Percentiles rank a stretch among this genome's conserved stretches.
phyloP scores from a whole-genome alignment of 768 basidiomycete species.

The Crucibulum laeve region DNA sequence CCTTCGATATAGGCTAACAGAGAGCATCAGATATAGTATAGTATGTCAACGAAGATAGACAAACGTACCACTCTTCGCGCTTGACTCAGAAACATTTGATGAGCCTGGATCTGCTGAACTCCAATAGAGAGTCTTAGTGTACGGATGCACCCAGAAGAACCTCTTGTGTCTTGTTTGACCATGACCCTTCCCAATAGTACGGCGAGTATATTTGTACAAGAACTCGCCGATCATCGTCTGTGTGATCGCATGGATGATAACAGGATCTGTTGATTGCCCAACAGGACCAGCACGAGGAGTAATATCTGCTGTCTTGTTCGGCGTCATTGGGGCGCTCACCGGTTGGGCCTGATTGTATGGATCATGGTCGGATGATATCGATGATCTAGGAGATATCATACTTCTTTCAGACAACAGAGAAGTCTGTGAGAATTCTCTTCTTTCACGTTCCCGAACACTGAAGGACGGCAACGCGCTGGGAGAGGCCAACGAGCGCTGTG shows the following conservation, averaged over 20 bases:
- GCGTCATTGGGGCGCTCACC: constrained; percentile 34
- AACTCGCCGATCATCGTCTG: constrained; percentile 99
- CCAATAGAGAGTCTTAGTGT: constrained; percentile 98
- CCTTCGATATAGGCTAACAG: constrained; percentile 85
- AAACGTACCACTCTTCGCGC: constrained; percentile 91
- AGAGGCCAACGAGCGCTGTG: constrained; percentile 37
- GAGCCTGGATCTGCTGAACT: constrained; percentile 92
- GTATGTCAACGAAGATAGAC: constrained; percentile 3
- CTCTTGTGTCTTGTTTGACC: constrained; percentile 87
- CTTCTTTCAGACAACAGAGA: constrained; percentile 71
- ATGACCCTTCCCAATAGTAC: constrained; percentile 84
- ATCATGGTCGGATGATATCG: constrained; percentile 76
- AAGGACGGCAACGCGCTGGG: constrained; percentile 43
- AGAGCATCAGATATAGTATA: constrained; percentile 5
- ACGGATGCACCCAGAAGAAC: constrained; percentile 99
- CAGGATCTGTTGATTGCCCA: constrained; percentile 73
- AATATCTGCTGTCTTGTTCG: constrained; percentile 41
- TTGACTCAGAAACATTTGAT: constrained; percentile 82
- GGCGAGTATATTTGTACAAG: constrained; percentile 94
- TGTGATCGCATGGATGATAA: constrained; percentile 92
- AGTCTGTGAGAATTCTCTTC: constrained; percentile 58
- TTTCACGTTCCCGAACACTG: constrained; percentile 46
- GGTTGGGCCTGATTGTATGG: constrained; percentile 35
- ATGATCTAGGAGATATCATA: constrained; percentile 70
- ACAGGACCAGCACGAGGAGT: constrained; percentile 31